phyloP scores from a whole-genome alignment of 2,329 filamentous ascomycete genomes.

The Penicillium corylophilum region DNA sequence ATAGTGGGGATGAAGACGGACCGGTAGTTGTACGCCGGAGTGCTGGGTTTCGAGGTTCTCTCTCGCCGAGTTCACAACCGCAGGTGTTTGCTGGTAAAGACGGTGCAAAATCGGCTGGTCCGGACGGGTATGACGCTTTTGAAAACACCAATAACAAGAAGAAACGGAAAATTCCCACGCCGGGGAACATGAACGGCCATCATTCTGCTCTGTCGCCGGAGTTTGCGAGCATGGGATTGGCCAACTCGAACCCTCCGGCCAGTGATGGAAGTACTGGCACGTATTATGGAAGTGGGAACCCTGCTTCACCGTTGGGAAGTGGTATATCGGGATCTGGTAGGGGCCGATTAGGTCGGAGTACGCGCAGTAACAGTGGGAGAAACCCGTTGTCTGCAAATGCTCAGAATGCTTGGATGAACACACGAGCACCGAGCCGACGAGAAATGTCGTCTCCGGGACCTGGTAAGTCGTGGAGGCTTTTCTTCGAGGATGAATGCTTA shows the following conservation, averaged over 20 bases:
- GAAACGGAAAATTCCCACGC: constrained; percentile 95
- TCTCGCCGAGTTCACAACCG: constrained; percentile 32
- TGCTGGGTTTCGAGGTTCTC: constrained; percentile 41
- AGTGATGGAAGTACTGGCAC: constrained; percentile 50
- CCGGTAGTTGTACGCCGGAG: constrained; percentile 45
- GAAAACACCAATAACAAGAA: constrained; percentile 99
- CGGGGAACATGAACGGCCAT: constrained; percentile 66
- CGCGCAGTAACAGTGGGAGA: constrained; percentile 54
- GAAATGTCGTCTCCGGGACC: constrained; percentile 45
- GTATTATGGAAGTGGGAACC: constrained; percentile 58
- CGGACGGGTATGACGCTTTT: constrained; percentile 93
- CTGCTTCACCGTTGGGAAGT: constrained; percentile 57
- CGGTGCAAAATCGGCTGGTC: constrained; percentile 56
- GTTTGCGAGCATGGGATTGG: constrained; percentile 63
- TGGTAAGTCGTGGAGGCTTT: constrained; percentile 37
- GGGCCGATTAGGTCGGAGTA: constrained; percentile 72
- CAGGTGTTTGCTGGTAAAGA: constrained; percentile 28
- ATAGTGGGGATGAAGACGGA: constrained; percentile 62
- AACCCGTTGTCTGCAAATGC: constrained; percentile 62
- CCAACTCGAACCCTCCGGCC: constrained; percentile 47
- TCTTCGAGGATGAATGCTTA: constrained; percentile 3
- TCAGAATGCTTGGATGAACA: constrained; percentile 55
- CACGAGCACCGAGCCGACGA: constrained; percentile 50
- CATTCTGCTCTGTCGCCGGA: constrained; percentile 62
- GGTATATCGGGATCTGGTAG: constrained; percentile 83